phyloP scores from a whole-genome alignment of 73 alveolate species.

The Urostyla sp. region DNA sequence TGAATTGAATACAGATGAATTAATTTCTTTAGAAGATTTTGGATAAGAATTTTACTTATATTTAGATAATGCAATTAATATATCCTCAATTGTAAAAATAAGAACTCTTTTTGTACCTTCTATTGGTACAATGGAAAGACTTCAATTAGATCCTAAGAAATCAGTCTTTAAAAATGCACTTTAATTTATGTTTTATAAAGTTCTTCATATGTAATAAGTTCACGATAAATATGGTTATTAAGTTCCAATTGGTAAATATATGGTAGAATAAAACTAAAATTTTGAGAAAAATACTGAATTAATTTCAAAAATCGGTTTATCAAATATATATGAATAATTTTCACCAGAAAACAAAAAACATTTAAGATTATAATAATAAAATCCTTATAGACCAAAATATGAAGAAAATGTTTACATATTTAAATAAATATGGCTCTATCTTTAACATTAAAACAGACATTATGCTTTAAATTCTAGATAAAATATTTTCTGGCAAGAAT shows the following conservation, averaged over 20 bases:
- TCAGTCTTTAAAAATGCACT: slow-evolving; percentile 23
- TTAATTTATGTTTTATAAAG: slow-evolving; percentile 19
- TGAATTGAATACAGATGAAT: slow-evolving; percentile 17
- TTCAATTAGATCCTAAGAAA: not conserved
- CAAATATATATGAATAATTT: slow-evolving; percentile 19
- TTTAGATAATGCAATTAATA: slow-evolving; percentile 1
- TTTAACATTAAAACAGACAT: slow-evolving; percentile 1
- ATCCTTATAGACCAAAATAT: slow-evolving; percentile 20
- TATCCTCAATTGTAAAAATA: slow-evolving; percentile 7
- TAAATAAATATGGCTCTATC: slow-evolving; percentile 38
- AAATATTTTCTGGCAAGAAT: slow-evolving; percentile 40
- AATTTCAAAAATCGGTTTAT: not conserved
- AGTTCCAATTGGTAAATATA: slow-evolving; percentile 28
- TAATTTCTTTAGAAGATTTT: slow-evolving; percentile 11
- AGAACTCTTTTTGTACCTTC: slow-evolving; percentile 48
- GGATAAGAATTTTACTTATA: slow-evolving; percentile 31
- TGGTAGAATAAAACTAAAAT: slow-evolving; percentile 18
- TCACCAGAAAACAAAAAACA: slow-evolving; percentile 46
- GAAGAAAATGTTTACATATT: slow-evolving; percentile 31
- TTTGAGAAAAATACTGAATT: too few relatives aligned
- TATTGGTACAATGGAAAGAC: slow-evolving; percentile 35
- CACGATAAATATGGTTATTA: slow-evolving; percentile 44
- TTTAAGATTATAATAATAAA: not conserved
- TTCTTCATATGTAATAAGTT: not conserved
- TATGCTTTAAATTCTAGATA: slow-evolving; percentile 27